phyloP scores from a whole-genome alignment of 805 yeast genomes.

The Saccharomyces eubayanus region DNA sequence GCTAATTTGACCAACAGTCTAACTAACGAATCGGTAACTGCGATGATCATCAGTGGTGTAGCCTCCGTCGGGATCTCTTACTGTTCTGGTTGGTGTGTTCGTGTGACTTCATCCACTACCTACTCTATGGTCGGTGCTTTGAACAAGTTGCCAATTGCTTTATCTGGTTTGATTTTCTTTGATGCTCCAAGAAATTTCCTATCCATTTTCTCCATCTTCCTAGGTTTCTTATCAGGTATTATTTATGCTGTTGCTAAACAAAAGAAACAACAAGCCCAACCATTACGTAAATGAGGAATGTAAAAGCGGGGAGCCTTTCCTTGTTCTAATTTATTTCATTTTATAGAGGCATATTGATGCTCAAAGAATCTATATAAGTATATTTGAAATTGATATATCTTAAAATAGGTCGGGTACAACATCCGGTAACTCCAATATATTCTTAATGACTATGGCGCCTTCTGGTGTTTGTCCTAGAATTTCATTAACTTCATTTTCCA shows the following conservation, averaged over 20 bases:
- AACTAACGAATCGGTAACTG: constrained; percentile 55
- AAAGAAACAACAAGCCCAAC: constrained; percentile 42
- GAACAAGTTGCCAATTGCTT: constrained; percentile 90
- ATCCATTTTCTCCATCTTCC: constrained; percentile 73
- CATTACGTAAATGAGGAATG: background rate
- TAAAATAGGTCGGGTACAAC: constrained; percentile 2
- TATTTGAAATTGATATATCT: background rate
- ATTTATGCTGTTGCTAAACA: constrained; percentile 90
- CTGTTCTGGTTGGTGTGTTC: constrained; percentile 97
- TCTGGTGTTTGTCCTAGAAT: constrained; percentile 31
- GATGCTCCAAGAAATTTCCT: constrained; percentile 85
- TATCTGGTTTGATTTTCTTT: constrained; percentile 83
- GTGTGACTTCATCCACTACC: constrained; percentile 93
- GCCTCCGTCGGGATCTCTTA: constrained; percentile 90
- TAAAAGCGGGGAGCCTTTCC: background rate
- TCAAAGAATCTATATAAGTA: background rate
- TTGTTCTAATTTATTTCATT: background rate
- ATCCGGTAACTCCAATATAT: constrained; percentile 46
- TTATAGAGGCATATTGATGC: background rate
- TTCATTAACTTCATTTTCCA: constrained; percentile 55
- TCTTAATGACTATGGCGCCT: constrained; percentile 47
- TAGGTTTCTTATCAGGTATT: constrained; percentile 86
- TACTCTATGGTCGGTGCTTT: constrained; percentile 97
- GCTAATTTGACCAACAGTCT: constrained; percentile 65
- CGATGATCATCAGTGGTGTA: constrained; percentile 81